Conservation (phyloP, 164 flowering plant genomes). For the Tinospora cordifolia region DNA sequence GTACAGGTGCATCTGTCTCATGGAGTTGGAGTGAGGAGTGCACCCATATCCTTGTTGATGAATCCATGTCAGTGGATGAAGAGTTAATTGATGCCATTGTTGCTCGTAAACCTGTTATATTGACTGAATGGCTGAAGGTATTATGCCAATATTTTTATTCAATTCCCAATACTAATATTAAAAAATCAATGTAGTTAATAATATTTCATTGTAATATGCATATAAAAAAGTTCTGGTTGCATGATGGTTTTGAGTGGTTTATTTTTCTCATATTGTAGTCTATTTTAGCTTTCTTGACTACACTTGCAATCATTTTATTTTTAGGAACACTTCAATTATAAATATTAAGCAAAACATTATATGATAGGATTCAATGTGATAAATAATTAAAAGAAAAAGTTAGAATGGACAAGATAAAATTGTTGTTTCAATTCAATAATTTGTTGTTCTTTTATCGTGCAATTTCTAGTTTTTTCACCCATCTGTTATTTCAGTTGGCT, state of each 20-base stretch:
- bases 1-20: slow-evolving; percentile 53
- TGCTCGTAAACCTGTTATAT: slow-evolving; percentile 46
- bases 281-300: neutral
- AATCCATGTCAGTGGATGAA: slow-evolving; percentile 36
- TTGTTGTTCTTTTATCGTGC: neutral
- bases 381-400: too few species aligned
- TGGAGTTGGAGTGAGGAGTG: slow-evolving; percentile 45
- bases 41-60: slow-evolving; percentile 75
- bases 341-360: too few species aligned
- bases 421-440: neutral
- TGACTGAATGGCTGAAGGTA: slow-evolving; percentile 71
- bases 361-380: too few species aligned
- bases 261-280: neutral
- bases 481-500: slow-evolving; percentile 37
- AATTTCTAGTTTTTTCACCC: slow-evolving; percentile 4
- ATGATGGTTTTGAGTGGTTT: neutral
- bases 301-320: neutral
- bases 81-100: slow-evolving; percentile 55
- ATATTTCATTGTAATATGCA: neutral
- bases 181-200: neutral
- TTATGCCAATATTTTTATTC: neutral
- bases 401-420: neutral
- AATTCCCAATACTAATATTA: neutral
- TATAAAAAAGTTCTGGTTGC: neutral
- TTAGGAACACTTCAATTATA: neutral